Evolutionary conservation across 2,329 filamentous ascomycete species (phyloP).

Genomic region (Purpureocillium takamizusanense): DNA sequence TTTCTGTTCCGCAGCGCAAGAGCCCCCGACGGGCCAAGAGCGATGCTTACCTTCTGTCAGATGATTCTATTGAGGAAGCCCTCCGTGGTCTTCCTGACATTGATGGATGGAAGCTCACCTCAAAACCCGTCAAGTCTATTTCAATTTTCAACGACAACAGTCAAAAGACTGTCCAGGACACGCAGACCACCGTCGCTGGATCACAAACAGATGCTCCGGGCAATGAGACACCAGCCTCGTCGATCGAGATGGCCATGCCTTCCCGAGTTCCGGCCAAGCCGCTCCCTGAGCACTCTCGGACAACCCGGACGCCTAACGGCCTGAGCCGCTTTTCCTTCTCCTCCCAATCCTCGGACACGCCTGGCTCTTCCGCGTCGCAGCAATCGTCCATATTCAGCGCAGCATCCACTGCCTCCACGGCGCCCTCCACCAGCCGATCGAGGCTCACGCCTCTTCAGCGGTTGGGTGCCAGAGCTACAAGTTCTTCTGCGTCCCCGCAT

Average conservation of each 20-base stretch:
- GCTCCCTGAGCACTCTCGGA: slow-evolving; percentile 4
- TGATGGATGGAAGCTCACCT: slow-evolving; percentile 33
- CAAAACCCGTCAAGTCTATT: slow-evolving; percentile 26
- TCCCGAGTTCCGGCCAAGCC: slow-evolving; percentile 15
- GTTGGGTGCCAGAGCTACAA: slow-evolving; percentile 36
- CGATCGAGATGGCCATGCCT: slow-evolving; percentile 16
- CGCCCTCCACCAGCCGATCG: slow-evolving; percentile 32
- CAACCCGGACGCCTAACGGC: slow-evolving; percentile 19
- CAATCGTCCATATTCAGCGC: slow-evolving; percentile 26
- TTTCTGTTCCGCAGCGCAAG: slow-evolving; percentile 24
- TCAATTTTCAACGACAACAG: slow-evolving; percentile 36
- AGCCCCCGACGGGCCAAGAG: slow-evolving; percentile 20
- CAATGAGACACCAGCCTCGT: slow-evolving; percentile 12
- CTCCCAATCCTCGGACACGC: slow-evolving; percentile 19
- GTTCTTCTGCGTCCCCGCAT: slow-evolving; percentile 16
- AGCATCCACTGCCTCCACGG: slow-evolving; percentile 29
- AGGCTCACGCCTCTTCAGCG: slow-evolving; percentile 44
- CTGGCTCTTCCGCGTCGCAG: slow-evolving; percentile 23
- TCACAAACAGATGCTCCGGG: slow-evolving; percentile 9
- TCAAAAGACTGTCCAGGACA: slow-evolving; percentile 10
- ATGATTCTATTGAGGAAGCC: slow-evolving; percentile 48
- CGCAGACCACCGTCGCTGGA: slow-evolving; percentile 3
- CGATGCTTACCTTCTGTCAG: slow-evolving; percentile 40
- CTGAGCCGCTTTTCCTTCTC: slow-evolving; percentile 26
- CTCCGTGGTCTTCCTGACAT: slow-evolving; percentile 42